Conservation (phyloP, 768 basidiomycete genomes). For the Calocera cornea region DNA sequence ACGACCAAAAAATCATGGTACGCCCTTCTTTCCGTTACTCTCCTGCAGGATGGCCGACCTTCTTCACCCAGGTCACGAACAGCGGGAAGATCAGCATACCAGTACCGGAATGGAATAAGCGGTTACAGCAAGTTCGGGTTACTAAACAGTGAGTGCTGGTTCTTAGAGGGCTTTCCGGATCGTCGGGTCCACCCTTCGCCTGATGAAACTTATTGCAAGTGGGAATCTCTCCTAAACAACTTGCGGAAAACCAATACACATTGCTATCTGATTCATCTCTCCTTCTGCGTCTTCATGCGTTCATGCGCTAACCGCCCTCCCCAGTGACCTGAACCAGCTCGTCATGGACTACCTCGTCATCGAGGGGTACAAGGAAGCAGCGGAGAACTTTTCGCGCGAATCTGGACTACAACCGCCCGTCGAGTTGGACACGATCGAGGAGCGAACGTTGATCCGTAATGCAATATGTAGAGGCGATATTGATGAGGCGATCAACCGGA, state of each 20-base stretch:
- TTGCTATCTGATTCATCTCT: conserved; percentile 22
- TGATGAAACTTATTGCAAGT: conserved; percentile 57
- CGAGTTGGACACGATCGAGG: conserved; percentile 86
- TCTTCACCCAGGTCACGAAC: background rate
- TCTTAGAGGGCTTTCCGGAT: conserved; percentile 12
- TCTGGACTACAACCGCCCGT: conserved; percentile 59
- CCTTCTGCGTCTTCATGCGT: conserved; percentile 13
- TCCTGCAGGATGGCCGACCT: background rate
- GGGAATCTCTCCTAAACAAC: conserved; percentile 94
- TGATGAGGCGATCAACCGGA: conserved; percentile 85
- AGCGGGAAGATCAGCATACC: conserved; percentile 30
- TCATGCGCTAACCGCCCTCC: conserved; percentile 17
- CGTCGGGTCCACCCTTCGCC: conserved; percentile 4
- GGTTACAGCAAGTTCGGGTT: conserved; percentile 67
- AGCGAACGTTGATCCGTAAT: conserved; percentile 85
- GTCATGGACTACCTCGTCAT: conserved; percentile 97
- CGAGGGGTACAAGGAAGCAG: conserved; percentile 92
- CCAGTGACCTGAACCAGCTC: conserved; percentile 82
- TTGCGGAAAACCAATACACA: conserved; percentile 86
- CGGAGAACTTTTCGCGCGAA: conserved; percentile 87
- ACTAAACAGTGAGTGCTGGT: conserved; percentile 68
- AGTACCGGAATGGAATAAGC: conserved; percentile 77
- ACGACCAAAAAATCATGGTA: conserved; percentile 5
- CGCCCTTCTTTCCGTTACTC: background rate
- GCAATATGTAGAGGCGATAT: conserved; percentile 89